A percentile compares a stretch with the other conserved stretches of the same genome.
Conservation (phyloP, 352 stramenopile species). For the Phytophthora agathidicida region DNA sequence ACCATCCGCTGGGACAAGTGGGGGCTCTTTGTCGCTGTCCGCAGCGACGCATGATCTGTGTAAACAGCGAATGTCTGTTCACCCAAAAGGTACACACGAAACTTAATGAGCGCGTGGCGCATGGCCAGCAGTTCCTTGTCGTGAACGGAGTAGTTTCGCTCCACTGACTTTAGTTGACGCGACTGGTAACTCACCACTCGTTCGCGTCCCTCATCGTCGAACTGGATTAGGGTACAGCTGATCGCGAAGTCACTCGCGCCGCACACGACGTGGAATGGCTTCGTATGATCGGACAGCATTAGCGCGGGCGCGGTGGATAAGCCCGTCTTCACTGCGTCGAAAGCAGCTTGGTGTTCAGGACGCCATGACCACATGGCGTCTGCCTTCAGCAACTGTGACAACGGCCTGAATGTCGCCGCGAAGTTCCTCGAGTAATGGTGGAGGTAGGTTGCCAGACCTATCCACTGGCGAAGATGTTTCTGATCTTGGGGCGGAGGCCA, state of each 20-base stretch:
- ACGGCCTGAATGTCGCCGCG: slow-evolving; percentile 1
- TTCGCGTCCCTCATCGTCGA: too few species aligned
- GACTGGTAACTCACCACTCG: slow-evolving; percentile 34
- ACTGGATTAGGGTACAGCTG: too few species aligned
- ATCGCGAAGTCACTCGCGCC: too few species aligned
- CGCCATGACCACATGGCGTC: slow-evolving; percentile 19
- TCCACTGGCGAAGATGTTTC: slow-evolving; percentile 17
- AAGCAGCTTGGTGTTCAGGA: slow-evolving; percentile 14
- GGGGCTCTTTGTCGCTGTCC: too few species aligned
- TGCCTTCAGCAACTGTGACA: slow-evolving; percentile 27
- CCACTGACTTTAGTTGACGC: slow-evolving; percentile 36
- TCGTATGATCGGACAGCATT: too few species aligned
- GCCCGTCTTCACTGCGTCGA: slow-evolving; percentile 16
- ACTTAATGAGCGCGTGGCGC: too few species aligned
- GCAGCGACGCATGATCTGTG: too few species aligned
- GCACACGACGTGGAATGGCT: too few species aligned
- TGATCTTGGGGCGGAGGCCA: not conserved
- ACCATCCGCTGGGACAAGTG: too few species aligned
- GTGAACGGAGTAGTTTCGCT: too few species aligned
- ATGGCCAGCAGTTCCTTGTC: too few species aligned
- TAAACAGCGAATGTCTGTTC: slow-evolving; percentile 27
- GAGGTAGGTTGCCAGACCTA: slow-evolving; percentile 26
- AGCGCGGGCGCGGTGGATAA: slow-evolving; percentile 6
- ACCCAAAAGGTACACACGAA: slow-evolving; percentile 32
- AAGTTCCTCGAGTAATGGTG: slow-evolving; percentile 28